These are phyloP conservation scores for Kitagawia praeruptora DNA, from an alignment of 129 eudicot genomes.

Conservation along the genomic window DNA sequence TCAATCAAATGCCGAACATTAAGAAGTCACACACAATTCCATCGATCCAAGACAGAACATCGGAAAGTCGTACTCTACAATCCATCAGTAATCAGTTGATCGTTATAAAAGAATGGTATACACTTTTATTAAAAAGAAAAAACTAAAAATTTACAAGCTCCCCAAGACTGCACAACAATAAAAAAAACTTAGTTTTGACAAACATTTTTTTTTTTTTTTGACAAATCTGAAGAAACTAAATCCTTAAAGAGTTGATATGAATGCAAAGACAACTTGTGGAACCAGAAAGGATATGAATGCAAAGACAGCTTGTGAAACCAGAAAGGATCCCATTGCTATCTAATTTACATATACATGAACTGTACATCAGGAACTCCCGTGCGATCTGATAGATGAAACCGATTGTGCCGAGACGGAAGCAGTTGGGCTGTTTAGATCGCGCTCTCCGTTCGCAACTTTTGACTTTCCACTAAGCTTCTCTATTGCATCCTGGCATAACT, in stretches of 20 bases:
- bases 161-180: constrained; percentile 19
- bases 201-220: background rate
- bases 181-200: background rate
- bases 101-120: constrained; percentile 16
- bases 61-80: background rate
- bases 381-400: constrained; percentile 79
- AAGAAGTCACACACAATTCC: background rate
- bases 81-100: background rate
- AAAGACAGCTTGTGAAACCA: constrained; percentile 20
- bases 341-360: constrained; percentile 25
- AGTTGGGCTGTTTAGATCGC: constrained; percentile 84
- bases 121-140: constrained; percentile 1
- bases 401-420: constrained; percentile 97
- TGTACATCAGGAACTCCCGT: constrained; percentile 61
- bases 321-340: background rate
- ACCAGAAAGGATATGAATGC: constrained; percentile 25
- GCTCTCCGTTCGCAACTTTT: constrained; percentile 60
- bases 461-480: constrained; percentile 85
- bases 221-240: constrained; percentile 19
- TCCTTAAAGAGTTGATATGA: constrained; percentile 19
- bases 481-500: constrained; percentile 73
- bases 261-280: constrained; percentile 23
- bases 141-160: constrained; percentile 42
- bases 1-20: background rate
- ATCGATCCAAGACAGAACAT: background rate